phyloP scores from a whole-genome alignment of 495 filamentous ascomycete species.

The Neurospora sp. region DNA sequence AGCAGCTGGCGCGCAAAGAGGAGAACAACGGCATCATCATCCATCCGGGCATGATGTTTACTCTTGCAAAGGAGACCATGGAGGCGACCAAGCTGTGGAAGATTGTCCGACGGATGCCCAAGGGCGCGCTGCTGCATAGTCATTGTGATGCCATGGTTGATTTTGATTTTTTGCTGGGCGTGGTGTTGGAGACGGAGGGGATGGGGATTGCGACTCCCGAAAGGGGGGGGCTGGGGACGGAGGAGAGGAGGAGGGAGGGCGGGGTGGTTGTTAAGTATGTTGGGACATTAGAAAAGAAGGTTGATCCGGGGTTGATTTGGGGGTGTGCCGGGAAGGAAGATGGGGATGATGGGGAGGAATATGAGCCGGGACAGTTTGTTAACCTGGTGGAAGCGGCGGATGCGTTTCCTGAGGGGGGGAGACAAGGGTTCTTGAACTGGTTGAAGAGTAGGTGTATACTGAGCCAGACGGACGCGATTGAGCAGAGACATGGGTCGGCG shows the following conservation, averaged over 20 bases:
- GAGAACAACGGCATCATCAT: slow-evolving; percentile 45
- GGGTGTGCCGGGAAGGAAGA: neutral
- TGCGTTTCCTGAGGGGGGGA: slow-evolving; percentile 59
- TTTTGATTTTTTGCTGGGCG: slow-evolving; percentile 61
- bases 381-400: slow-evolving; percentile 56
- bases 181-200: slow-evolving; percentile 61
- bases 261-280: slow-evolving; percentile 19
- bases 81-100: slow-evolving; percentile 75
- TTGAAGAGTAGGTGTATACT: slow-evolving; percentile 63
- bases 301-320: neutral
- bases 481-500: slow-evolving; percentile 70
- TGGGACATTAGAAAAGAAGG: neutral
- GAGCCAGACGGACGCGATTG: slow-evolving; percentile 57
- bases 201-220: slow-evolving; percentile 55
- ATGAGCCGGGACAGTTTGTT: slow-evolving; percentile 44
- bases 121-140: slow-evolving; percentile 80
- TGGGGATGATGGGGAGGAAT: slow-evolving; percentile 20
- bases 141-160: slow-evolving; percentile 89
- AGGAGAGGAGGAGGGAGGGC: slow-evolving; percentile 35
- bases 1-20: slow-evolving; percentile 41
- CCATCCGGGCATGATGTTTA: slow-evolving; percentile 85
- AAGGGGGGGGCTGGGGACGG: slow-evolving; percentile 35
- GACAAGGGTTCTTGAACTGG: slow-evolving; percentile 65
- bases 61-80: slow-evolving; percentile 66
- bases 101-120: slow-evolving; percentile 79